Base-by-base conservation (phyloP, 208 protist species). In the Leishmania major region DNA sequence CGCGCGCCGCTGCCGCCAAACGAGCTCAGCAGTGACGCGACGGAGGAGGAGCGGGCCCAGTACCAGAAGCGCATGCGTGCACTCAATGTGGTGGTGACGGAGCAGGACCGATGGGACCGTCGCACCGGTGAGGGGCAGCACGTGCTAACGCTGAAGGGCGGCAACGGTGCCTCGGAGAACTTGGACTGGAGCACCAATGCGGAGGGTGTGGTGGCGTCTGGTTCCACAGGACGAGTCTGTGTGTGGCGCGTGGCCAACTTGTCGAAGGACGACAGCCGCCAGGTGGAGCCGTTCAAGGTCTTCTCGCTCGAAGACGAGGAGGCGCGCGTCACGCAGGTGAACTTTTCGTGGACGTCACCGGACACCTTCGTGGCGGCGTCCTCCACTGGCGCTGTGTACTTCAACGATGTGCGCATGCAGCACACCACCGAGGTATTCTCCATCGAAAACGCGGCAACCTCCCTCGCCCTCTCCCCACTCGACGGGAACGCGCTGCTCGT, bases 41-140 rank as follows among this genome's bases (percentile, higher is more conserved):
- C 90, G 1, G 93, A 96, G 64, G 92, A 98, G 89, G 94, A 97
- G 81, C 93, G 93, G 11, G 66, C 82, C 40, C 82, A 84, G 40
- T 97, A 95, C 80, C 89, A 96, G 71, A 93, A 92, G 86, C 90
- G 92, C 43, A 94, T 97, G 94, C 87, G 91, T 6, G 89, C 89
- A 25, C 86, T 97, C 28, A 88, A 93, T 75, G 91, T 92, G 8
- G 89, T 96, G 31, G 86, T 85, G 49, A 79, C 80, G 15, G 93
- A 97, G 87, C 96, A 98, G 78, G 91, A 96, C 77, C 84, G 90
- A 28, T 98, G 94, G 93, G 96, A 98, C 76, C 77, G 84, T 35
- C 89, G 93, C 40, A 89, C 83, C 53, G 94, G 94, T 13, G 87
- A 88, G 40, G 96, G 94, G 6, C 96, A 98, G 87, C 96, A 98